phyloP scores from a whole-genome alignment of 2,329 filamentous ascomycete species.

The Cryphonectria parasitica region DNA sequence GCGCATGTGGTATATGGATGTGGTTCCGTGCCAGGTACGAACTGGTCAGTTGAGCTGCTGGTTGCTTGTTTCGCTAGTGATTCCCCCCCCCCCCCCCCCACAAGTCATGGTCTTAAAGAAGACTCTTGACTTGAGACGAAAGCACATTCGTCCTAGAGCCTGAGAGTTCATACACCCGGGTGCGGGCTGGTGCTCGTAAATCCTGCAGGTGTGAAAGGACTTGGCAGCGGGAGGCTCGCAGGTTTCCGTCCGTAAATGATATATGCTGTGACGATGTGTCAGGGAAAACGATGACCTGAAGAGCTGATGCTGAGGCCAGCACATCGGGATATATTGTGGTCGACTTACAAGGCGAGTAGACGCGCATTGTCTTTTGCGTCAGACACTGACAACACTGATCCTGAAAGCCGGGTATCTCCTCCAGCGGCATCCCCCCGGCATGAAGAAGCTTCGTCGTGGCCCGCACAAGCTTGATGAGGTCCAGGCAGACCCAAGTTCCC shows the following conservation, averaged over 20 bases:
- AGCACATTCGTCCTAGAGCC: neutral
- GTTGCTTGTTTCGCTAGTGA: too few relatives aligned
- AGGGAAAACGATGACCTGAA: neutral
- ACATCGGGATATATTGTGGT: too few relatives aligned
- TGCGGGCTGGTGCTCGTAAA: neutral
- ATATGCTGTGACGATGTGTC: neutral
- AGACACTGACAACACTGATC: conserved; percentile 12
- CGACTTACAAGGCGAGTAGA: conserved; percentile 11
- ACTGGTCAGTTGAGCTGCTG: neutral
- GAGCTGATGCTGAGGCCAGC: neutral
- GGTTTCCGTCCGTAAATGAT: conserved; percentile 14
- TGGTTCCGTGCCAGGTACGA: neutral
- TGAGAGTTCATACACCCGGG: neutral
- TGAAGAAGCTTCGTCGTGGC: conserved; percentile 16
- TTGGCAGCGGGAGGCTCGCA: neutral
- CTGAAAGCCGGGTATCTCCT: conserved; percentile 7
- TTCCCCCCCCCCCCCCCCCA: too few relatives aligned
- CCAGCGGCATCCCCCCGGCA: conserved; percentile 14
- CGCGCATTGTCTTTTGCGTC: conserved; percentile 8
- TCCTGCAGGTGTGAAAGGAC: neutral
- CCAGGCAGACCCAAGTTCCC: conserved; percentile 15
- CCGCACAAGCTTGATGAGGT: conserved; percentile 5
- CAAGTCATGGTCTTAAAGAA: neutral
- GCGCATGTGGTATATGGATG: neutral
- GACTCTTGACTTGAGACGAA: neutral